phyloP scores from a whole-genome alignment of 2,329 filamentous ascomycete genomes.

The Aureobasidium pullulans region DNA sequence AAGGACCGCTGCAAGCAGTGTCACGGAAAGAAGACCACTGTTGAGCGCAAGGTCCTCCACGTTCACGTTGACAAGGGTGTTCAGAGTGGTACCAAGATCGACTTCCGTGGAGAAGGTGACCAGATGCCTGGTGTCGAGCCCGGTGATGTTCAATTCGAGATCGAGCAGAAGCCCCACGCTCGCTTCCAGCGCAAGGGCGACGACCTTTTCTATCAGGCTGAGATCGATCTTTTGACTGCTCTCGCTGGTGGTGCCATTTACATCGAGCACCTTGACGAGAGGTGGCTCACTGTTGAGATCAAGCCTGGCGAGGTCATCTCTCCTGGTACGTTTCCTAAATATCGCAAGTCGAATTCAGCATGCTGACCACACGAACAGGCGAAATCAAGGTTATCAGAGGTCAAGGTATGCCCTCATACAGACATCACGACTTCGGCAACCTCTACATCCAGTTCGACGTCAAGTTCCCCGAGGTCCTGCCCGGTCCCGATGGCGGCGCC shows the following conservation, averaged over 20 bases:
- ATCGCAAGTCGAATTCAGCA: background rate
- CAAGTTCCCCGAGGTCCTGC: constrained; percentile 69
- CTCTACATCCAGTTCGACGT: constrained; percentile 96
- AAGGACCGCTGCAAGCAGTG: constrained; percentile 98
- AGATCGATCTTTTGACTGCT: constrained; percentile 92
- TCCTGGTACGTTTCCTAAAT: constrained; percentile 58
- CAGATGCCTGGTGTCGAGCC: constrained; percentile 88
- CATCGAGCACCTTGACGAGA: constrained; percentile 93
- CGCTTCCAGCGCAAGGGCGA: constrained; percentile 95
- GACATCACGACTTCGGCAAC: constrained; percentile 93
- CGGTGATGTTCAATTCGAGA: constrained; percentile 96
- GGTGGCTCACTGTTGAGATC: constrained; percentile 92
- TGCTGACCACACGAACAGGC: constrained; percentile 45
- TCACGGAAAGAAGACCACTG: constrained; percentile 93
- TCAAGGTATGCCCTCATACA: constrained; percentile 93
- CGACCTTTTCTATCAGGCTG: constrained; percentile 88
- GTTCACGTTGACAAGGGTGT: constrained; percentile 96
- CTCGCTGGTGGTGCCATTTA: constrained; percentile 84
- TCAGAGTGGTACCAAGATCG: constrained; percentile 87
- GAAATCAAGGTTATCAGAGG: constrained; percentile 89
- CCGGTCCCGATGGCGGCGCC: constrained; percentile 36
- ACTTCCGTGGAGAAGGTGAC: constrained; percentile 94
- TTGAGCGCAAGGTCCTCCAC: constrained; percentile 96
- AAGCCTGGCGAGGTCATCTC: constrained; percentile 90
- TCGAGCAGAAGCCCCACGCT: constrained; percentile 96